These are phyloP conservation scores for Trypanosoma brucei DNA, from an alignment of 208 protist genomes.

Conservation along the genomic window DNA sequence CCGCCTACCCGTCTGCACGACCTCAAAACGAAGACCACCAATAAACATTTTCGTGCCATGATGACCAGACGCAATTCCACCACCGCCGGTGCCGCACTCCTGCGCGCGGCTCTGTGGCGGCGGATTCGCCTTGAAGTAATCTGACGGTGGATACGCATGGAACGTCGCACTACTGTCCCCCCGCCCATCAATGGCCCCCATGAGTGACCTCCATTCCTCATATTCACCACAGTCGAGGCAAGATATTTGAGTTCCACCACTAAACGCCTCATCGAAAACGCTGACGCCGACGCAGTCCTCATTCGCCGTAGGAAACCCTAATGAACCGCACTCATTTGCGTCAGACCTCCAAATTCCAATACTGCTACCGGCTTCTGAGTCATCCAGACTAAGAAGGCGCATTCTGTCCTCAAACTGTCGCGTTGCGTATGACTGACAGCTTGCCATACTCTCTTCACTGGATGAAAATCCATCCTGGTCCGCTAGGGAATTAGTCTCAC, in stretches of 20 bases:
- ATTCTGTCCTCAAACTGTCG: slow-evolving; percentile 26
- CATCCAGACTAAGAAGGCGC: slow-evolving; percentile 11
- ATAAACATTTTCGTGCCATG: slow-evolving; percentile 76
- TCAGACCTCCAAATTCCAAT: not conserved
- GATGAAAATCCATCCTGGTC: slow-evolving; percentile 16
- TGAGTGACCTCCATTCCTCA: slow-evolving; percentile 13
- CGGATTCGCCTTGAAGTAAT: slow-evolving; percentile 39
- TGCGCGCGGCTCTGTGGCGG: not conserved
- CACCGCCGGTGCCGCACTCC: slow-evolving; percentile 6
- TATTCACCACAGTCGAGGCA: slow-evolving; percentile 13
- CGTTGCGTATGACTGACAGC: slow-evolving; percentile 24
- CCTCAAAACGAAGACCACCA: slow-evolving; percentile 79
- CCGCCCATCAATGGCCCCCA: slow-evolving; percentile 10
- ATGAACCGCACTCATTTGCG: not conserved
- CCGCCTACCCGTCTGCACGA: slow-evolving; percentile 68
- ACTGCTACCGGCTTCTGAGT: not conserved
- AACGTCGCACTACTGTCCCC: slow-evolving; percentile 22
- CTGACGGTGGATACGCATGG: slow-evolving; percentile 45
- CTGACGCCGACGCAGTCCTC: not conserved
- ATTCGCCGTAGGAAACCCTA: not conserved
- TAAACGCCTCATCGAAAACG: not conserved
- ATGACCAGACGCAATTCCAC: slow-evolving; percentile 8
- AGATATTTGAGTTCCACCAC: slow-evolving; percentile 5
- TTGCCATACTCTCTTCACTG: slow-evolving; percentile 22
- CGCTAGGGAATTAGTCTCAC: slow-evolving; percentile 4